These are phyloP conservation scores for Ophiosphaerella korrae DNA, from an alignment of 2,329 filamentous ascomycete genomes.

Conservation along the genomic window DNA sequence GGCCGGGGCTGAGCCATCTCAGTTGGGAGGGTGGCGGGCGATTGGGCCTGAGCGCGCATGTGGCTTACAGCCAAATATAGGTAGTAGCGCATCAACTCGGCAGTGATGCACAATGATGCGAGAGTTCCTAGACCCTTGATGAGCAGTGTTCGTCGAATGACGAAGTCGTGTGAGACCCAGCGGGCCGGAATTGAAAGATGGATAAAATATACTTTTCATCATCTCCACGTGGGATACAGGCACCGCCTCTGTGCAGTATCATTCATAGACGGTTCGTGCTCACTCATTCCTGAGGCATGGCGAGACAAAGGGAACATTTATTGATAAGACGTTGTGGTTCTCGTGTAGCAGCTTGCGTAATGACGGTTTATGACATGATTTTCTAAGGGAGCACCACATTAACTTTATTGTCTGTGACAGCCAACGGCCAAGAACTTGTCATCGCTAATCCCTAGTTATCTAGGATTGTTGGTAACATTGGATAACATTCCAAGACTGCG, in stretches of 20 bases:
- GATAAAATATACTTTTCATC: slow-evolving; percentile 13
- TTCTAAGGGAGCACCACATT: background rate
- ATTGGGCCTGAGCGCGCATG: slow-evolving; percentile 20
- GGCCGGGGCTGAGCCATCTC: slow-evolving; percentile 33
- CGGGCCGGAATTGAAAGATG: slow-evolving; percentile 13
- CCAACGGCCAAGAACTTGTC: background rate
- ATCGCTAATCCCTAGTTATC: too few species aligned
- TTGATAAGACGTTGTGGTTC: too few species aligned
- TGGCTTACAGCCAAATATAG: slow-evolving; percentile 26
- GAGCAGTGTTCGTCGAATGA: slow-evolving; percentile 9
- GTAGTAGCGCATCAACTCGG: slow-evolving; percentile 14
- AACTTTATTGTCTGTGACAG: background rate
- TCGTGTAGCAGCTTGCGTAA: too few species aligned
- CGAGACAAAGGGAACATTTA: too few species aligned
- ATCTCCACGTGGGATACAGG: slow-evolving; percentile 12
- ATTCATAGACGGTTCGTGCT: background rate
- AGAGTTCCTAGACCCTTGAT: slow-evolving; percentile 14
- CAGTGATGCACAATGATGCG: slow-evolving; percentile 20
- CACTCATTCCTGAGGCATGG: too few species aligned
- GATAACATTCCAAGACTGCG: too few species aligned
- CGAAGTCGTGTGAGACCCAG: slow-evolving; percentile 7
- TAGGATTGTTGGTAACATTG: too few species aligned
- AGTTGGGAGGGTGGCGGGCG: slow-evolving; percentile 20
- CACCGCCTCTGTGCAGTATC: slow-evolving; percentile 5
- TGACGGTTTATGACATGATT: background rate